Conservation (phyloP, 1,284 basidiomycete genomes). For the Polyporus tsugae region DNA sequence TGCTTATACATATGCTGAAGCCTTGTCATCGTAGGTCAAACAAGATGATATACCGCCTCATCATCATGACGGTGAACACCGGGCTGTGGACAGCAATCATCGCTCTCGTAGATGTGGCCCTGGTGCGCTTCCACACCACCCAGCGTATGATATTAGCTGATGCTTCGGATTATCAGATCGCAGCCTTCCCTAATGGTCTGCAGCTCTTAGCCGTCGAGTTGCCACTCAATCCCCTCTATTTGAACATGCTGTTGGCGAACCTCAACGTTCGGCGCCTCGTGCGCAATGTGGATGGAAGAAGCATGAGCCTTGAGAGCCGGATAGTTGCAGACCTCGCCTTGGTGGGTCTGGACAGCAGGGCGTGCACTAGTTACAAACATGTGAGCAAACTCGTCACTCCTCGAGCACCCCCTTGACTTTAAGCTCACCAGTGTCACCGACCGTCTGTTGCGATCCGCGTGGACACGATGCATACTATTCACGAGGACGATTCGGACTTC, state of each 20-base stretch:
- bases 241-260: constrained; percentile 20
- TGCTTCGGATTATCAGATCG: not conserved
- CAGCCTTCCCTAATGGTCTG: not conserved
- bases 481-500: not conserved
- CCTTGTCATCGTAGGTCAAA: not conserved
- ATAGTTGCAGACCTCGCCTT: constrained; percentile 2
- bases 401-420: not conserved
- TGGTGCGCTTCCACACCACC: constrained; percentile 36
- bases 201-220: constrained; percentile 14
- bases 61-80: constrained; percentile 8
- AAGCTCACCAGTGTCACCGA: not conserved
- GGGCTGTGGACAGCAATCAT: constrained; percentile 4
- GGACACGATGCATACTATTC: not conserved
- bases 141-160: constrained; percentile 36
- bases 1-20: too few species aligned
- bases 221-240: constrained; percentile 16
- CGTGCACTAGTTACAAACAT: not conserved
- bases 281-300: not conserved
- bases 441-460: not conserved
- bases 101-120: constrained; percentile 1
- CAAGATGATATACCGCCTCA: constrained; percentile 8
- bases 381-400: not conserved
- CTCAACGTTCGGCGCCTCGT: constrained; percentile 17
- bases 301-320: not conserved
- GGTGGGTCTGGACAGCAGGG: not conserved